Evolutionary conservation across 805 yeast species (phyloP).

Genomic region (Ogataea methylovora): DNA sequence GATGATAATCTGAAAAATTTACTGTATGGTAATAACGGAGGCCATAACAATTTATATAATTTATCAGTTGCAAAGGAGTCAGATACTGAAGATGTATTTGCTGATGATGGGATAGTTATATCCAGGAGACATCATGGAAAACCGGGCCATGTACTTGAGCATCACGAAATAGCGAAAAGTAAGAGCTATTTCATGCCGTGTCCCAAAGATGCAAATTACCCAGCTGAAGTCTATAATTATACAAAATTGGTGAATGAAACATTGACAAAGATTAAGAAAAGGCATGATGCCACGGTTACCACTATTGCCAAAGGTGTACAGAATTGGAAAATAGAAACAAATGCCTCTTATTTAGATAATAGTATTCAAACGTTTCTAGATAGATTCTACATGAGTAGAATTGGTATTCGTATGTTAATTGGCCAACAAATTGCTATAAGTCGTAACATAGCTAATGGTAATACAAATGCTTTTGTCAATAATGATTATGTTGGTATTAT

Average conservation of each 20-base stretch:
- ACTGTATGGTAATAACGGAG: slow-evolving; percentile 17
- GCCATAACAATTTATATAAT: slow-evolving; percentile 4
- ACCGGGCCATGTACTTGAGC: slow-evolving; percentile 2
- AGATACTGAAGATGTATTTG: slow-evolving; percentile 18
- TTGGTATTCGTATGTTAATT: slow-evolving; percentile 87
- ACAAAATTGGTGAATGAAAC: slow-evolving; percentile 61
- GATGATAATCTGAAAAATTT: slow-evolving; percentile 32
- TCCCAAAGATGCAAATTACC: slow-evolving; percentile 54
- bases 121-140: slow-evolving; percentile 8
- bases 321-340: slow-evolving; percentile 67
- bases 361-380: slow-evolving; percentile 78
- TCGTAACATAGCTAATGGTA: slow-evolving; percentile 18
- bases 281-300: slow-evolving; percentile 91
- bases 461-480: slow-evolving; percentile 47
- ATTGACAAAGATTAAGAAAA: slow-evolving; percentile 61
- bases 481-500: slow-evolving; percentile 83
- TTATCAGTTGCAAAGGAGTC: too few relatives aligned
- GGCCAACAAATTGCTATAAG: slow-evolving; percentile 86
- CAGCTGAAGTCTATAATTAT: slow-evolving; percentile 65
- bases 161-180: slow-evolving; percentile 19
- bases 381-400: slow-evolving; percentile 81
- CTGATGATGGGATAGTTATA: slow-evolving; percentile 43
- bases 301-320: slow-evolving; percentile 89
- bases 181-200: slow-evolving; percentile 44
- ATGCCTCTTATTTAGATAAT: slow-evolving; percentile 46